Conservation (phyloP, 345 rosid genomes). For the Populus nigra region DNA sequence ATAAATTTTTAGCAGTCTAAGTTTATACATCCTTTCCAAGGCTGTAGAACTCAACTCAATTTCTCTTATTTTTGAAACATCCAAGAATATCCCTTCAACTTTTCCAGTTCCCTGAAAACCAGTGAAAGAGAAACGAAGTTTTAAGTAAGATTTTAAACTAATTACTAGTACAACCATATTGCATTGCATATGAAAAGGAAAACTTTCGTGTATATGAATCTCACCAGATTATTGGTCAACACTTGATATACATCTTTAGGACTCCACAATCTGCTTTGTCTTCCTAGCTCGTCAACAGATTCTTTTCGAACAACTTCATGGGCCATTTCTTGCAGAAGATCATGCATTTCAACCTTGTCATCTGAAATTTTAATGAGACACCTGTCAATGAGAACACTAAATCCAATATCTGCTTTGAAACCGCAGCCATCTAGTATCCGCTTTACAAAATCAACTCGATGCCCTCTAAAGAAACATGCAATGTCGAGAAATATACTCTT, state of each 20-base stretch:
- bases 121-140: too few species aligned
- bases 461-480: constrained; percentile 6
- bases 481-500: constrained; percentile 1
- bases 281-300: neutral
- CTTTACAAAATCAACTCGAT: neutral
- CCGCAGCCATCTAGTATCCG: neutral
- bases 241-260: neutral
- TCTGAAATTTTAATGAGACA: neutral
- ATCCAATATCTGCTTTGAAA: neutral
- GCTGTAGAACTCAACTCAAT: neutral
- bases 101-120: neutral
- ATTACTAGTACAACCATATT: neutral
- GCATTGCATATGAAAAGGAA: too few species aligned
- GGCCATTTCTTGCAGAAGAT: neutral
- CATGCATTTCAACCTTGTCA: neutral
- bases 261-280: neutral
- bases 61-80: neutral
- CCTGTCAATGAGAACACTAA: neutral
- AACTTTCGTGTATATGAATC: too few species aligned
- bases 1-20: constrained; percentile 5
- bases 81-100: neutral
- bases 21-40: neutral
- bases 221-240: neutral
- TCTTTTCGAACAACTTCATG: neutral
- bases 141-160: neutral